Evolutionary conservation across 2,329 filamentous ascomycete genomes (phyloP), one percentile per base, ranked within the genome.

Genomic region (Phialophora chinensis): DNA sequence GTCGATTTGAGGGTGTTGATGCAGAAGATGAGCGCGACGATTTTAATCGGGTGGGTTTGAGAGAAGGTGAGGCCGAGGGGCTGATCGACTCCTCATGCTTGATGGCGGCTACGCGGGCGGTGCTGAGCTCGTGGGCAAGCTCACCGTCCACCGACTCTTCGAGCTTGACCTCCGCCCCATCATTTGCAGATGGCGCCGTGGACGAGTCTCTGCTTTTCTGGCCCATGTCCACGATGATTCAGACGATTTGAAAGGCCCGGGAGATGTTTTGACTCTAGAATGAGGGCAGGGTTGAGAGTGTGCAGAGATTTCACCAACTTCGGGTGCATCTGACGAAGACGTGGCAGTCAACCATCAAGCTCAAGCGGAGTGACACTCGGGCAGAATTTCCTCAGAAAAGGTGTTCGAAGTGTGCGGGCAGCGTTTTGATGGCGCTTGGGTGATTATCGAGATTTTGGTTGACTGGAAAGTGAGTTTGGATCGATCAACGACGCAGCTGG

Each of bases 141-240:
- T 69, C 65, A 47, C 52, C 62, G 33, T 67, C 62, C 44, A 60
- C 66, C 44, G 64, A 69, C 47, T 56, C 60, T 56, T 72, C 71
- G 14, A 44, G 70, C 62, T 73, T 73, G 64, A 73, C 55, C 49
- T 67, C 61, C 57, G 68, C 58, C 33, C 64, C 65, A 35, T 72
- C 69, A 66, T 65, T 62, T 61, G 35, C 50, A 63, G 65, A 65
- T 29, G 65, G 54, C 27, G 44, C 58, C 54, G 57, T 27, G n/a
- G 66, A 67, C 3, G 65, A 35, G 17, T 53, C 52, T 62, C 66
- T 54, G 60, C 57, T 65, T 27, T 57, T 31, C 29, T 52, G 67
- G 58, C 65, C 58, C 71, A 72, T 72, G 20, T 55, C 58, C 62
- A 55, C 29, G 63, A 57, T 55, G 31, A 59, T 23, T 55, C 23